These are phyloP conservation scores for Protomyces lactucae-debilis DNA, from an alignment of 1,139 yeast genomes.

Conservation along the genomic window DNA sequence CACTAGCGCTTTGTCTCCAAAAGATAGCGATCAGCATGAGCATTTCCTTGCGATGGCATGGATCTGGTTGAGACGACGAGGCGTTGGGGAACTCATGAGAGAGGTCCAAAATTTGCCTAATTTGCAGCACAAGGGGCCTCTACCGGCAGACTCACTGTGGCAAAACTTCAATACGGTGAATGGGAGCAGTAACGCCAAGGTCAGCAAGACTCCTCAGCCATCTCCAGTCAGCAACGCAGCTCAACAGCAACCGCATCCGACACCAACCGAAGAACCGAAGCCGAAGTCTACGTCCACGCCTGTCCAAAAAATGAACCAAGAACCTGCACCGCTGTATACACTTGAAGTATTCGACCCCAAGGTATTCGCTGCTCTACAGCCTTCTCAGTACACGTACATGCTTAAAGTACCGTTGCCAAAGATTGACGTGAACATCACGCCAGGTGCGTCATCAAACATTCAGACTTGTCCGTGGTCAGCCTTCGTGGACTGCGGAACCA, in stretches of 20 bases:
- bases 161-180: neutral
- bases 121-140: neutral
- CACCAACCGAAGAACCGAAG: no score
- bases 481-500: neutral
- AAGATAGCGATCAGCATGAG: no score
- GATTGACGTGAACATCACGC: neutral
- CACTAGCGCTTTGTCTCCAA: no score
- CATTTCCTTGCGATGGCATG: no score
- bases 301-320: no score
- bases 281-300: no score
- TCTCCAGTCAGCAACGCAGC: no score
- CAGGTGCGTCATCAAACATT: neutral
- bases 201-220: no score
- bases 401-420: neutral
- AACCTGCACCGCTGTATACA: neutral
- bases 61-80: no score
- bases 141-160: neutral
- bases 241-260: no score
- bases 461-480: slow-evolving; percentile 11
- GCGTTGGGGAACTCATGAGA: no score
- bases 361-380: slow-evolving; percentile 3
- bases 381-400: slow-evolving; percentile 10
- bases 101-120: neutral
- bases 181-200: neutral
- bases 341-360: neutral